Evolutionary conservation across 768 basidiomycete genomes (phyloP), one percentile per base, ranked within the genome.

Genomic region (Scleroderma citrinum): DNA sequence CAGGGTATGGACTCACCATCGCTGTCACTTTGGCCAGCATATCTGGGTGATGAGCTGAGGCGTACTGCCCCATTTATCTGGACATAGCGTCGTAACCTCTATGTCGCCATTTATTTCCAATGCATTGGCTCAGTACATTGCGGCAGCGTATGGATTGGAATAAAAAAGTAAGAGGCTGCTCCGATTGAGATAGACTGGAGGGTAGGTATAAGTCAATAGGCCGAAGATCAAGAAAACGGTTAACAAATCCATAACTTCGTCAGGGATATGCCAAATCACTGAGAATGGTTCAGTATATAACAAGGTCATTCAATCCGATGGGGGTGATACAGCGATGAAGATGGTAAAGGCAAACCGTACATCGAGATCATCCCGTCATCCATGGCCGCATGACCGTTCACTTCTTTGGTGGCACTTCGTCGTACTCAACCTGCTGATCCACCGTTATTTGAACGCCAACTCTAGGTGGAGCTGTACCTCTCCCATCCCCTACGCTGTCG

Each of bases 401-500:
- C 36, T 55, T 54, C 37, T 48, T 56, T 13, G 52, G 53, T 5
- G 56, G 51, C 20, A 46, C 48, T 5, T 65, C 59, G 47, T 78
- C 77, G 48, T 78, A 81, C 23, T 77, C 76, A 44, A 81, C 69
- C 55, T 82, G 74, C 35, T 74, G 65, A 50, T 82, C 75, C 46
- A 82, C 73, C 1, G 80, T 81, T 48, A 82, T 70, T 56, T 80
- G 81, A 31, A 82, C 78, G n/a, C 80, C 80, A 62, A 59, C 56
- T 0, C 58, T 52, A 24, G 61, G 56, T 10, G 49, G 4, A 11
- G 26, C 4, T 14, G n/a, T 14, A 4, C 39, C 21, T 5, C 40
- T 42, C 54, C 45, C 46, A 29, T 56, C 32, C 56, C 61, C 30
- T 16, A 32, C 30, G 1, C 57, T 52, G 6, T 65, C 61, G 20